Percentiles rank a stretch among this genome's conserved stretches.
Conservation (phyloP, 331 rosid species). For the Malus hybrid region DNA sequence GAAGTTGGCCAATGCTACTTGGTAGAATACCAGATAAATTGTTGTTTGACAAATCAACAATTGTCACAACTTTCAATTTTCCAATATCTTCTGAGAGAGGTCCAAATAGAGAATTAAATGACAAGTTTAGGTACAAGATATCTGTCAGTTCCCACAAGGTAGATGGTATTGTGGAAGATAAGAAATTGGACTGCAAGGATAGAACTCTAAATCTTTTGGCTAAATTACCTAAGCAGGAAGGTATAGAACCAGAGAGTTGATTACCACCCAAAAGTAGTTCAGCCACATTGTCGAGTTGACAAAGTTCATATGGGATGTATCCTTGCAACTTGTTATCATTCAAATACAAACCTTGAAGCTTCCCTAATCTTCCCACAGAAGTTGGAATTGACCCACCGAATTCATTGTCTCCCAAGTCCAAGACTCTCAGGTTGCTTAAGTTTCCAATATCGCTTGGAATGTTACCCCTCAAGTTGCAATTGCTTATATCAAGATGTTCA, state of each 20-base stretch:
- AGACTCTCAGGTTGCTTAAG: not conserved
- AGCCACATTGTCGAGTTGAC: not conserved
- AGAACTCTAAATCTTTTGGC: not conserved
- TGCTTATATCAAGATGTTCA: not conserved
- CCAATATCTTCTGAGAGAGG: conserved; percentile 11
- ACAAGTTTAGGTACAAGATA: conserved; percentile 14
- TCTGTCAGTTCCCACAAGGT: conserved; percentile 17
- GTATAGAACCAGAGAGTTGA: not conserved
- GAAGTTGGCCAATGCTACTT: not conserved
- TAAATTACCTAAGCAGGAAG: not conserved
- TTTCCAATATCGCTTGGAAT: not conserved
- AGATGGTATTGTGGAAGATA: conserved; percentile 20
- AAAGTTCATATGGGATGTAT: not conserved
- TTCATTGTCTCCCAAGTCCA: not conserved
- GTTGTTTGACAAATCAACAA: conserved; percentile 20
- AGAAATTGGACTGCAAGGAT: not conserved
- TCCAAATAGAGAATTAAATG: conserved; percentile 23
- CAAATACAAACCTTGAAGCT: not conserved
- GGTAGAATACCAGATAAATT: conserved; percentile 15
- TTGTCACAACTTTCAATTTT: not conserved
- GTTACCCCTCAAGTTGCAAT: not conserved
- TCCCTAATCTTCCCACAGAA: not conserved
- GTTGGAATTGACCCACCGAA: not conserved
- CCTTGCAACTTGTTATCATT: not conserved
- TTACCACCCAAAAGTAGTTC: not conserved